Evolutionary conservation across 768 basidiomycete species (phyloP), one percentile per base, ranked within the genome.

Genomic region (Lentinula sp.): DNA sequence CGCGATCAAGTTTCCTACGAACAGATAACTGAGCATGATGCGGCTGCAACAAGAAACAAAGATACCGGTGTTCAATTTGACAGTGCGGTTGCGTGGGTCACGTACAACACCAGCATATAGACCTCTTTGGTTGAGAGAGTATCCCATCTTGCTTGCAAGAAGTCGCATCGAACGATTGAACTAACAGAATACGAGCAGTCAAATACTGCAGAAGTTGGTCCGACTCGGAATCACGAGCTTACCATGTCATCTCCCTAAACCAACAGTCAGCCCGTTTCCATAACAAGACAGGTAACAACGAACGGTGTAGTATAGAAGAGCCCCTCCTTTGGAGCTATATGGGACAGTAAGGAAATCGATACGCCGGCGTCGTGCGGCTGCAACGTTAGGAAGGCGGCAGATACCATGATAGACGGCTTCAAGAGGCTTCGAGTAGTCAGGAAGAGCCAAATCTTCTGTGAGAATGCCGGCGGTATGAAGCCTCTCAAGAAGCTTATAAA

Each of bases 301-400:
- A 63, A 88, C 92, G 0, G 95, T 96, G 69, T 93, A 97, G 71
- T 97, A 97, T n/a, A 97, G 73, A 56, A 95, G 72, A 0, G 94
- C 93, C 1, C 90, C 94, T 0, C 95, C 95, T 67, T 87, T 82
- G 32, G 80, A 83, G 56, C 75, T 72, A 82, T 87, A 95, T 1
- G 95, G 93, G 1, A 95, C 84, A 16, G 85, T 85, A 35, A 97
- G 75, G 63, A 95, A 87, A 68, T 96, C 94, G 43, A 98, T 93
- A 46, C 95, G 76, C 33, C 95, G 79, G n/a, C 80, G 81, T 36
- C 76, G 77, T 4, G 76, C 72, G 7, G 75, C 71, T 45, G 73
- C 70, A 41, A 66, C 70, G 32, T 72, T 64, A 15, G 85, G 84
- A 3, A 87, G 66, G 41, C 75, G 78, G 65, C 94, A 93, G 1